A percentile compares a stretch with the other conserved stretches of the same genome.
These are phyloP conservation scores for Clitopilus hobsonii DNA, from an alignment of 768 basidiomycete species.

Conservation along the genomic window DNA sequence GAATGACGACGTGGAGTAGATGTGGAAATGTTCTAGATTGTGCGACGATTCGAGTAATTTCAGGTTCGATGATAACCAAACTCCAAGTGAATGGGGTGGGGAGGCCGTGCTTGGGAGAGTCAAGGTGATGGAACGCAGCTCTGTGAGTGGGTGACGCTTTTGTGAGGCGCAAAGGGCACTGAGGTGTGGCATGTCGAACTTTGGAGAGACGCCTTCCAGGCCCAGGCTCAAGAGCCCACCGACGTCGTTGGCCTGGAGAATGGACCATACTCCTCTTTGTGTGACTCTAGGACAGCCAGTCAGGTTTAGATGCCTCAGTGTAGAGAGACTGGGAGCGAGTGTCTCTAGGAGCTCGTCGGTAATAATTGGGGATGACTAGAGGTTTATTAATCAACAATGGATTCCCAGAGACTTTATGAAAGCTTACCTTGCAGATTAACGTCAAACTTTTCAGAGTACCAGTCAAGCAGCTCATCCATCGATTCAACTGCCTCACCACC, in stretches of 20 bases:
- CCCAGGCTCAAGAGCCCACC: slow-evolving; percentile 47
- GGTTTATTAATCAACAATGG: no score
- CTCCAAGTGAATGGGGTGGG: slow-evolving; percentile 25
- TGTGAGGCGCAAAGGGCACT: neutral
- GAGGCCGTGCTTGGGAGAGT: slow-evolving; percentile 28
- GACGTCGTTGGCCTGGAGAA: slow-evolving; percentile 37
- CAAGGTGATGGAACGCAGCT: slow-evolving; percentile 54
- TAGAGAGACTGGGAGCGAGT: slow-evolving; percentile 43
- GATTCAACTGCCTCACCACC: slow-evolving; percentile 44
- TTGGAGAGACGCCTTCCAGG: slow-evolving; percentile 57
- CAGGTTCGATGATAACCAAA: slow-evolving; percentile 46
- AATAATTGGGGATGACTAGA: slow-evolving; percentile 51
- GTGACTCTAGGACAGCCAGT: slow-evolving; percentile 70
- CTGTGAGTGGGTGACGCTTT: slow-evolving; percentile 24
- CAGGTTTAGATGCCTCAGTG: slow-evolving; percentile 54
- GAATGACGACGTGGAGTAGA: slow-evolving; percentile 48
- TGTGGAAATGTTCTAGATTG: slow-evolving; percentile 38
- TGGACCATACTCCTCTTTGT: slow-evolving; percentile 48
- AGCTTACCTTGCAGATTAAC: slow-evolving; percentile 69
- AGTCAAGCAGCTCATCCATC: slow-evolving; percentile 43
- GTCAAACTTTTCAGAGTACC: slow-evolving; percentile 54
- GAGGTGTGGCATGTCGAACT: slow-evolving; percentile 27
- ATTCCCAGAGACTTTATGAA: no score
- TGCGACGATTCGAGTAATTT: slow-evolving; percentile 49
- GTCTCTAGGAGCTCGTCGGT: slow-evolving; percentile 51